A percentile compares a stretch with the other conserved stretches of the same genome.
phyloP scores from a whole-genome alignment of 2,329 filamentous ascomycete genomes.

The Colletotrichum noveboracense region DNA sequence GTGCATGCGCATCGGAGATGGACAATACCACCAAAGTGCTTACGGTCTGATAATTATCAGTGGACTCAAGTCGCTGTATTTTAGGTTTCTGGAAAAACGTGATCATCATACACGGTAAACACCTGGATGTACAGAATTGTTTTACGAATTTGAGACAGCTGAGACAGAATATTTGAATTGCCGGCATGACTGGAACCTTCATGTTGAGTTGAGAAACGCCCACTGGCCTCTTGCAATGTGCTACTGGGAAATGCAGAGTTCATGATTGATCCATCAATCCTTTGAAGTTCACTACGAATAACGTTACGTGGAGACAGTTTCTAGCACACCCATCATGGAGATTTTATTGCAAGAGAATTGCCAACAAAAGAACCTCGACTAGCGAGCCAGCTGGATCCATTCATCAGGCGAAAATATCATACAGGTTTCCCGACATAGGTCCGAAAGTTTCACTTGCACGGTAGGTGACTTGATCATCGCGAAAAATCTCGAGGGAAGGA shows the following conservation, averaged over 20 bases:
- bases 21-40: rapidly evolving
- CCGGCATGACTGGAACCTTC: neutral
- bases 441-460: neutral
- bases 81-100: neutral
- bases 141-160: rapidly evolving
- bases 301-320: rapidly evolving
- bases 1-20: neutral
- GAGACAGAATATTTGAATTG: neutral
- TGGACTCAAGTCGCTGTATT: neutral
- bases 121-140: neutral
- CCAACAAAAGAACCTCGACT: too few species aligned
- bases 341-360: too few species aligned
- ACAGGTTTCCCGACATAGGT: neutral
- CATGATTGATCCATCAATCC: rapidly evolving
- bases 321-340: too few species aligned
- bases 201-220: neutral
- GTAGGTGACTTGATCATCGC: neutral
- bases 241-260: rapidly evolving
- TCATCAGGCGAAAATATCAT: rapidly evolving
- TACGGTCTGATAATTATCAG: rapidly evolving
- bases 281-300: neutral
- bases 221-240: rapidly evolving
- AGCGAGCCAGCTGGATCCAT: neutral
- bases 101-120: neutral
- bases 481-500: rapidly evolving